These are phyloP conservation scores for Pulveroboletus frians DNA, from an alignment of 768 basidiomycete species.

Conservation along the genomic window DNA sequence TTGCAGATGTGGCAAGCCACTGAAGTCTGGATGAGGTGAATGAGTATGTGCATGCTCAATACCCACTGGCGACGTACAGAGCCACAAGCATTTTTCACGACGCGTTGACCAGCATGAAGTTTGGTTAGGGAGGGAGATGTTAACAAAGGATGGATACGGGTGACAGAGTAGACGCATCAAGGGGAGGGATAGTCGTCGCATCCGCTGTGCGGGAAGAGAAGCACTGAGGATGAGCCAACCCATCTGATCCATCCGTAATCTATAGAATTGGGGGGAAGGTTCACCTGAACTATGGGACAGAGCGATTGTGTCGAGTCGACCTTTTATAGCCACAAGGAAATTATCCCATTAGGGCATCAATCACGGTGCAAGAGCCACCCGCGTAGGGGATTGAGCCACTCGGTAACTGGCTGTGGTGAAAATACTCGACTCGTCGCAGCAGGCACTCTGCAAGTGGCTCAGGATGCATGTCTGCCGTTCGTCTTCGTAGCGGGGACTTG, in stretches of 20 bases:
- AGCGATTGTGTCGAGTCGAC: conserved; percentile 25
- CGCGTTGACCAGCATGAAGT: no score
- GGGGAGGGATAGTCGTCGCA: not conserved
- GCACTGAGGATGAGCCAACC: not conserved
- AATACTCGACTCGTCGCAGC: conserved; percentile 20
- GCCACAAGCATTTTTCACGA: not conserved
- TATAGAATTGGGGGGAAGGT: conserved; percentile 10
- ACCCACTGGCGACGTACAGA: conserved; percentile 6
- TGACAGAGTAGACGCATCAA: not conserved
- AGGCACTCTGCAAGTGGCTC: conserved; percentile 10
- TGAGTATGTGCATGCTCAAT: not conserved
- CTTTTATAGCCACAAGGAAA: conserved; percentile 15
- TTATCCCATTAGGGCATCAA: conserved; percentile 23
- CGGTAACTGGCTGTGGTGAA: conserved; percentile 14
- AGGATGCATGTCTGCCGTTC: not conserved
- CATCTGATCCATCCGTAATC: conserved; percentile 14
- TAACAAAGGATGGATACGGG: not conserved
- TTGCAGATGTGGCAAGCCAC: conserved; percentile 14
- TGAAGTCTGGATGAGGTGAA: not conserved
- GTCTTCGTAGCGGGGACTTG: not conserved
- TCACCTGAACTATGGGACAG: conserved; percentile 12
- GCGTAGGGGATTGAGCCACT: conserved; percentile 21
- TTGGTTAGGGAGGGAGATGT: not conserved
- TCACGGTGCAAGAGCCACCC: conserved; percentile 17
- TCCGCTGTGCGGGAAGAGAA: not conserved